These are phyloP conservation scores for Aspergillus sp. DNA, from an alignment of 2,329 filamentous ascomycete genomes.

Conservation along the genomic window DNA sequence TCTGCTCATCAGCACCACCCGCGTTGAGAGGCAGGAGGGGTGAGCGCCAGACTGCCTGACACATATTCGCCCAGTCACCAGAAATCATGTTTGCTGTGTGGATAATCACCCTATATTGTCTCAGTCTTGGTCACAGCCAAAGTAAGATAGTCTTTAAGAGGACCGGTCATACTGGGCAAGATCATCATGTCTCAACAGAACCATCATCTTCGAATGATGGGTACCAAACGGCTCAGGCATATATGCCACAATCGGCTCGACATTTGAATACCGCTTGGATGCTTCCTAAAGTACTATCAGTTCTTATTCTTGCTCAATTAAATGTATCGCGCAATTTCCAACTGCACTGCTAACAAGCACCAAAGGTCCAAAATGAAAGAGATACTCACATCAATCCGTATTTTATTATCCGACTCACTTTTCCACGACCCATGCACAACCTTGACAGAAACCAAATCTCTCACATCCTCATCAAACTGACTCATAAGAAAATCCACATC, in stretches of 20 bases:
- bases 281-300: constrained; percentile 51
- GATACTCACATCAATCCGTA: constrained; percentile 55
- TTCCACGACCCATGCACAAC: constrained; percentile 68
- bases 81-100: constrained; percentile 92
- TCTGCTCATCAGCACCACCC: neutral
- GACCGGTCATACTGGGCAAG: constrained; percentile 57
- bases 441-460: constrained; percentile 54
- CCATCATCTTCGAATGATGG: constrained; percentile 83
- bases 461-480: constrained; percentile 59
- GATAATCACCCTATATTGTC: constrained; percentile 60
- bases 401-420: constrained; percentile 61
- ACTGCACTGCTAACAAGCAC: too few species aligned
- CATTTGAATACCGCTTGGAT: constrained; percentile 63
- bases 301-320: neutral
- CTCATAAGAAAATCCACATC: constrained; percentile 61
- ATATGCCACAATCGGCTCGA: constrained; percentile 69
- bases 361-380: neutral
- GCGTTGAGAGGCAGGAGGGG: constrained; percentile 62
- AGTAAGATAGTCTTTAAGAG: neutral
- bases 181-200: constrained; percentile 76
- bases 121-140: neutral
- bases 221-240: constrained; percentile 86
- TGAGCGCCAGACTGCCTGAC: constrained; percentile 78
- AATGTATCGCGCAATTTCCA: too few species aligned
- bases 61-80: constrained; percentile 85